phyloP scores from a whole-genome alignment of 2,329 filamentous ascomycete genomes.

The Cucurbitaria berberidis region DNA sequence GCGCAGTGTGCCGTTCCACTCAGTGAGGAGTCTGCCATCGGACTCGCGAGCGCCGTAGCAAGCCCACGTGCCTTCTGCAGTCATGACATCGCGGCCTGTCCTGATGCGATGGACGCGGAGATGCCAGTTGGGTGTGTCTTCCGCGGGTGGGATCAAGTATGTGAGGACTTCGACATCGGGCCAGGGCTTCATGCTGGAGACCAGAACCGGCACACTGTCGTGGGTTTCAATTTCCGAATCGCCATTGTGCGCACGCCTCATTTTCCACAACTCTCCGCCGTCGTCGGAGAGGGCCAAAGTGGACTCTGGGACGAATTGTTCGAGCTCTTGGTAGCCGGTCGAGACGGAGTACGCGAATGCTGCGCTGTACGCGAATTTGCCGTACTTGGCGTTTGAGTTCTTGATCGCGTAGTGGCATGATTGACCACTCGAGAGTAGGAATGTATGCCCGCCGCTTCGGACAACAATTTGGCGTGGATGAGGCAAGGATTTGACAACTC shows the following conservation, averaged over 20 bases:
- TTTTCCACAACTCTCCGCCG: slow-evolving; percentile 79
- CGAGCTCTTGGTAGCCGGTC: slow-evolving; percentile 75
- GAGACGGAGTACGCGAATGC: slow-evolving; percentile 80
- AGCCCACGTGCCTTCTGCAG: slow-evolving; percentile 77
- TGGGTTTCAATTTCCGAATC: slow-evolving; percentile 67
- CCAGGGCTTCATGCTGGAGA: slow-evolving; percentile 75
- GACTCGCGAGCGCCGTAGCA: slow-evolving; percentile 66
- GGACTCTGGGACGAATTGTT: slow-evolving; percentile 77
- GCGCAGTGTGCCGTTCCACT: slow-evolving; percentile 24
- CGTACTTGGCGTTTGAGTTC: slow-evolving; percentile 82
- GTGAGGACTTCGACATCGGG: slow-evolving; percentile 70
- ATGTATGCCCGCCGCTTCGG: slow-evolving; percentile 74
- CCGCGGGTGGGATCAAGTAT: slow-evolving; percentile 67
- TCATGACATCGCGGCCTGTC: slow-evolving; percentile 67
- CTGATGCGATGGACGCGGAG: slow-evolving; percentile 68
- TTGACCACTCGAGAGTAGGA: slow-evolving; percentile 74
- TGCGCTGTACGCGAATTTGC: slow-evolving; percentile 77
- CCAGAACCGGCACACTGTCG: slow-evolving; percentile 64
- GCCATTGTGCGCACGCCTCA: slow-evolving; percentile 67
- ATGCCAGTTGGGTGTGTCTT: slow-evolving; percentile 68
- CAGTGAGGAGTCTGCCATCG: slow-evolving; percentile 62
- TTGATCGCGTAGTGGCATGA: slow-evolving; percentile 84
- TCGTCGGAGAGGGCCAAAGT: slow-evolving; percentile 79
- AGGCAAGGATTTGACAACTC: slow-evolving; percentile 64
- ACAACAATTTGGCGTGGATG: slow-evolving; percentile 77